A percentile compares a stretch with the other conserved stretches of the same genome.
phyloP scores from a whole-genome alignment of 371 early-diverging fungal species.

The Cokeromyces recurvatus region DNA sequence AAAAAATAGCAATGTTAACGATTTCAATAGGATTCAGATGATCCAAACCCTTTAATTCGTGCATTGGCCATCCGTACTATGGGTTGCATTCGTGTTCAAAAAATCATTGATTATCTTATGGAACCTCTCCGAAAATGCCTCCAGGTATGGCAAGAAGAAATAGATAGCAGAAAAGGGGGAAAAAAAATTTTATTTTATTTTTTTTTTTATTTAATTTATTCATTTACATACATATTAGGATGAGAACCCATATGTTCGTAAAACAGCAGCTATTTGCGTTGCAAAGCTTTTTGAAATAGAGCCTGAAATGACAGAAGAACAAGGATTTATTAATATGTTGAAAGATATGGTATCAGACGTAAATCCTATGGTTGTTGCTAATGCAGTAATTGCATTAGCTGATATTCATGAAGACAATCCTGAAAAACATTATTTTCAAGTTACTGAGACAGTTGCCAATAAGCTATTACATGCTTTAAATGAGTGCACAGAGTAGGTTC shows the following conservation, averaged over 20 bases:
- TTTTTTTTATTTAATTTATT: too few relatives aligned
- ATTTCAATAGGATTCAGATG: constrained; percentile 88
- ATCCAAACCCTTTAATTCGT: constrained; percentile 89
- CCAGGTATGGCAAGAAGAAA: too few relatives aligned
- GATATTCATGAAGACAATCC: constrained; percentile 88
- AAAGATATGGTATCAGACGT: constrained; percentile 88
- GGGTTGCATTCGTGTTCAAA: constrained; percentile 94
- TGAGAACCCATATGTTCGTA: constrained; percentile 23
- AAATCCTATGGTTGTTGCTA: constrained; percentile 95
- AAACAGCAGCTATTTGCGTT: constrained; percentile 41
- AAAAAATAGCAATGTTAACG: too few relatives aligned
- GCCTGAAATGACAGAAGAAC: constrained; percentile 68
- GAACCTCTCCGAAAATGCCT: constrained; percentile 88
- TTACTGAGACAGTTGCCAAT: constrained; percentile 75
- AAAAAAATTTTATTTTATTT: too few relatives aligned
- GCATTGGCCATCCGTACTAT: constrained; percentile 96
- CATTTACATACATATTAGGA: constrained; percentile 7
- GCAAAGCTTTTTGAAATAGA: constrained; percentile 84
- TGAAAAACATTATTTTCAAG: constrained; percentile 70
- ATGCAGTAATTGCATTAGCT: constrained; percentile 90
- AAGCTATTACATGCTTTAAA: constrained; percentile 92
- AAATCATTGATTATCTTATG: constrained; percentile 80
- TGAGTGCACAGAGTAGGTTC: constrained; percentile 92
- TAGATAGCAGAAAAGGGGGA: too few relatives aligned
- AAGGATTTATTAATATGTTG: constrained; percentile 80